Conservation (phyloP, 371 early-diverging fungal species). For the Quaeritorhiza haematococci region DNA sequence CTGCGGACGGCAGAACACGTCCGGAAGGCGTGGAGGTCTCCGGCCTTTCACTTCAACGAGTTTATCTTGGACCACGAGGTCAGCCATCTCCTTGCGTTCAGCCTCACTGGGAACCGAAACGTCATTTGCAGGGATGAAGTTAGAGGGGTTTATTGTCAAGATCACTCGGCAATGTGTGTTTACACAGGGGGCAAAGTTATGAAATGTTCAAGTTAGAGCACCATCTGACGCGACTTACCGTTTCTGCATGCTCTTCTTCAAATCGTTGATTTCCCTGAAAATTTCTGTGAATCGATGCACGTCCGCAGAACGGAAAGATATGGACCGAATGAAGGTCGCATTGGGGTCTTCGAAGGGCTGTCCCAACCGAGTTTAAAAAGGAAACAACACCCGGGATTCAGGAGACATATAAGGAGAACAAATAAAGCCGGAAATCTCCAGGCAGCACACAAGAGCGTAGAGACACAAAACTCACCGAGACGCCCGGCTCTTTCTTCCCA, state of each 20-base stretch:
- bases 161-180: no score
- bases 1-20: conserved; percentile 86
- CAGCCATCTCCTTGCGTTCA: conserved; percentile 91
- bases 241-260: conserved; percentile 74
- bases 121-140: neutral
- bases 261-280: conserved; percentile 72
- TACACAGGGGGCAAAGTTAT: no score
- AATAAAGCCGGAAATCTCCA: no score
- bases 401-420: no score
- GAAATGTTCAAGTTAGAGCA: no score
- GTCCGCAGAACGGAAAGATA: conserved; percentile 89
- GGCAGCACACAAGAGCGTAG: no score
- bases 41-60: conserved; percentile 68
- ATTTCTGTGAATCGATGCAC: conserved; percentile 77
- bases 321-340: conserved; percentile 85
- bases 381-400: no score
- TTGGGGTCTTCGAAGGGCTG: conserved; percentile 83
- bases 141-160: neutral
- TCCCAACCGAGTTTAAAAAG: neutral
- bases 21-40: conserved; percentile 73
- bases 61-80: conserved; percentile 91
- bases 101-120: conserved; percentile 77
- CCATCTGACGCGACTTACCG: conserved; percentile 12
- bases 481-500: conserved; percentile 79
- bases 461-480: no score